Evolutionary conservation across 2,329 filamentous ascomycete genomes (phyloP), one percentile per base, ranked within the genome.

Genomic region (Huntiella moniliformis): DNA sequence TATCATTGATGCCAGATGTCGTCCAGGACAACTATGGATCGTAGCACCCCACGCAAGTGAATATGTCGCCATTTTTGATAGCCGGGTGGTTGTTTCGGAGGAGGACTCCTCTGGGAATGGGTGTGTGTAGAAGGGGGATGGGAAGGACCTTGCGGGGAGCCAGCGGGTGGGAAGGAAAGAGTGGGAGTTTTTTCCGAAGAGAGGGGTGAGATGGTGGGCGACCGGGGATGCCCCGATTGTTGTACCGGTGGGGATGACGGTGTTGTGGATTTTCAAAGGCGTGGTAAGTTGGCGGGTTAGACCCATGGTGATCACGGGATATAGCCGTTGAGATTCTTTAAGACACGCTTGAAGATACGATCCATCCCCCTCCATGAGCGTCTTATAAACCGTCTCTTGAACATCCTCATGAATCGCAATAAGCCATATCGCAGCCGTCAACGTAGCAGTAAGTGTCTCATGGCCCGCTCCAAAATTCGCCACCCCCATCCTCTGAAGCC

Each of bases 391-490:
- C 2, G 51, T 55, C 1, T 47, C 17, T 37, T 65, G 62, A 0
- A 61, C 55, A 0, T 54, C 52, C 0, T 52, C 35, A 28, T 67
- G 59, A 0, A 61, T 61, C 1, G 61, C 67, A 17, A 73, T 58
- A 60, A 69, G 63, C 40, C 65, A 58, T 40, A 74, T 53, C 16
- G 63, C 57, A 3, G 69, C 64, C 0, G 68, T 71, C 5, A 73
- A 53, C 0, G 69, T 68, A 1, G 68, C 68, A 8, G 67, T 67
- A 58, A 71, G 62, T 0, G 69, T 73, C 52, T 73, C 69, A 49
- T 73, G 69, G 0, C 69, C 69, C 1, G 69, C 69, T 8, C 69
- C 69, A 51, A 73, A 72, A 51, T 73, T 73, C 2, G 69, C 71
- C 2, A 70, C 59, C 2, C 66, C 67, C 60, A 72, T 67, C 22